Base-by-base conservation (phyloP, 2,329 filamentous ascomycete species). In the Mycosphaerella sp. region DNA sequence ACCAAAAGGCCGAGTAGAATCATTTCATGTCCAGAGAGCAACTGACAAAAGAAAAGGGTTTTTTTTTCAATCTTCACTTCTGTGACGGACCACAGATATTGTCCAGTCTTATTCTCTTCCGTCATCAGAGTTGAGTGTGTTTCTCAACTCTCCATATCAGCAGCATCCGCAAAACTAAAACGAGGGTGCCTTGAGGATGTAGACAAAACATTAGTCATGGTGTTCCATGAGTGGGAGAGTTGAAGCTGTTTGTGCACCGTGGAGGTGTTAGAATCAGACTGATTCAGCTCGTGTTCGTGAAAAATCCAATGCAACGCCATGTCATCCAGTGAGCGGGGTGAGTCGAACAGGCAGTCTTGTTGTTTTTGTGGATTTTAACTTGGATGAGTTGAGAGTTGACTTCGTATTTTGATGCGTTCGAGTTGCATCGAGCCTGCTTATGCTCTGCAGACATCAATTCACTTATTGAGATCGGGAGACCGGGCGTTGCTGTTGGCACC, bases 391-490 rank as follows among this genome's bases (percentile, higher is more conserved):
- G 59, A 60, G 59, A 29, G 21, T 29, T 59, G 26, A 52, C 53
- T 45, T 58, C 58, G 47, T 48, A 45, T n/a, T n/a, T 43, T 38
- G 34, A 47, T 60, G 62, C 63, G 10, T 62, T 56, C 54, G 62
- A 63, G 63, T 57, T 63, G 63, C 60, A 61, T 65, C 51, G 56
- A 60, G 36, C 5, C 26, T 29, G 26, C 26, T 29, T 29, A 40
- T 52, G 34, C 34, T 45, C 45, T 14, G 23, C 44, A 48, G 47
- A 41, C 21, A 1, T 48, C 45, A 26, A 26, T 48, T 63, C 63
- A 66, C 54, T 58, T 63, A 56, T 57, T 57, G 56, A 64, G 29
- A 12, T 55, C 55, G 40, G 62, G 64, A 42, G 64, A 59, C 48
- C 59, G 60, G 57, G 53, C 51, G 62, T 59, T 66, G 59, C 53